Percentiles rank a stretch among this genome's conserved stretches.
These are phyloP conservation scores for Podospora appendiculata DNA, from an alignment of 495 filamentous ascomycete genomes.

Conservation along the genomic window DNA sequence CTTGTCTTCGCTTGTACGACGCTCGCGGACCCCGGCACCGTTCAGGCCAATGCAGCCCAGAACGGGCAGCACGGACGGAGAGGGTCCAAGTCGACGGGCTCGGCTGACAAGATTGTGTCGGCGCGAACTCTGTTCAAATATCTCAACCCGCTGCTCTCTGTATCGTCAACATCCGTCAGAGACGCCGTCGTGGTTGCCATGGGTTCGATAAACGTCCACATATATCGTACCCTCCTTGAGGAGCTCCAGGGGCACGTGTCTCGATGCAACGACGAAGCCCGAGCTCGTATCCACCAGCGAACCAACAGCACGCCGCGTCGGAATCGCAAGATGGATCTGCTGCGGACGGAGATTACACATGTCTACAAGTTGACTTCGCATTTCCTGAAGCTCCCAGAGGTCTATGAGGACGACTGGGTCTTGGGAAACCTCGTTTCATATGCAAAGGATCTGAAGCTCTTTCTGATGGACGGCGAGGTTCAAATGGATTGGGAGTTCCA, in stretches of 20 bases:
- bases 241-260: constrained; percentile 78
- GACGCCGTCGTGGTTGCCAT: constrained; percentile 88
- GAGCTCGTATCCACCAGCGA: constrained; percentile 74
- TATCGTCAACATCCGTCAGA: constrained; percentile 65
- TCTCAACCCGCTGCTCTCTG: constrained; percentile 79
- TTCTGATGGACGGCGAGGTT: constrained; percentile 85
- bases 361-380: constrained; percentile 92
- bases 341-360: constrained; percentile 91
- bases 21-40: constrained; percentile 71
- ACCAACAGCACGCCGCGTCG: constrained; percentile 67
- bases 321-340: constrained; percentile 70
- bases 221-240: constrained; percentile 90
- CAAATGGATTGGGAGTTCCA: constrained; percentile 97
- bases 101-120: constrained; percentile 77
- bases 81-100: constrained; percentile 64
- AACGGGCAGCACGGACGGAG: constrained; percentile 79
- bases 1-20: constrained; percentile 96
- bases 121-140: constrained; percentile 83
- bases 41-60: constrained; percentile 47
- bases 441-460: constrained; percentile 85
- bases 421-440: constrained; percentile 83
- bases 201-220: constrained; percentile 88
- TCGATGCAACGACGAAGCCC: constrained; percentile 79
- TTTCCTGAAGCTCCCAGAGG: constrained; percentile 70
- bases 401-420: constrained; percentile 88